phyloP scores from a whole-genome alignment of 2,329 filamentous ascomycete species.

The Alternaria ventricosa region DNA sequence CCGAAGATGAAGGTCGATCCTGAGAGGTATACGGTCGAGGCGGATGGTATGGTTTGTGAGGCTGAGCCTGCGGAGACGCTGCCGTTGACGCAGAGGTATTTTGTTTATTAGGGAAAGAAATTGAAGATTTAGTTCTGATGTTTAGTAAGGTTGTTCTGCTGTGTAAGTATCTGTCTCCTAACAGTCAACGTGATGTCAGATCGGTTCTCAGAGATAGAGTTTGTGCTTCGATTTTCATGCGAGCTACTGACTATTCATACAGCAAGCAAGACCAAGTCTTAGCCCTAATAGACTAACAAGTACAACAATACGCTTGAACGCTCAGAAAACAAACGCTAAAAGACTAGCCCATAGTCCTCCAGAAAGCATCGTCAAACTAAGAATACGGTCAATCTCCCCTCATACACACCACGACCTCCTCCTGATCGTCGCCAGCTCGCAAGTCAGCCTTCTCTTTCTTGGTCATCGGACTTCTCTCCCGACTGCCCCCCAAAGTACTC shows the following conservation, averaged over 20 bases:
- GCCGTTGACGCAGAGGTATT: conserved; percentile 79
- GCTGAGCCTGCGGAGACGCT: conserved; percentile 74
- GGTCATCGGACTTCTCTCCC: conserved; percentile 24
- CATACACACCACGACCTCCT: background rate
- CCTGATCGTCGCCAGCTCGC: background rate
- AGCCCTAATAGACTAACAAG: background rate
- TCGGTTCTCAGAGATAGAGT: background rate
- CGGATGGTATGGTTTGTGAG: conserved; percentile 75
- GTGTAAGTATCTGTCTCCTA: background rate
- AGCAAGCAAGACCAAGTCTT: background rate
- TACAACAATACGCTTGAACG: background rate
- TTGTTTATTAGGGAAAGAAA: conserved; percentile 66
- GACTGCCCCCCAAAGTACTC: conserved; percentile 27
- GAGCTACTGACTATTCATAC: background rate
- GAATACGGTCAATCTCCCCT: background rate
- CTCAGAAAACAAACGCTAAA: background rate
- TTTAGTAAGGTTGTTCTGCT: too few species aligned
- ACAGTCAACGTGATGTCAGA: too few species aligned
- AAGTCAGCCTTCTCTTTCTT: conserved; percentile 33
- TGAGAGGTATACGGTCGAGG: conserved; percentile 86
- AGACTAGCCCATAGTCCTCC: background rate
- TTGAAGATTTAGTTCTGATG: background rate
- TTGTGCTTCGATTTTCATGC: background rate
- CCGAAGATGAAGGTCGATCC: conserved; percentile 92
- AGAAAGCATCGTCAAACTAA: background rate